These are phyloP conservation scores for Sporodiniella umbellata DNA, from an alignment of 371 early-diverging fungal genomes.

Conservation along the genomic window DNA sequence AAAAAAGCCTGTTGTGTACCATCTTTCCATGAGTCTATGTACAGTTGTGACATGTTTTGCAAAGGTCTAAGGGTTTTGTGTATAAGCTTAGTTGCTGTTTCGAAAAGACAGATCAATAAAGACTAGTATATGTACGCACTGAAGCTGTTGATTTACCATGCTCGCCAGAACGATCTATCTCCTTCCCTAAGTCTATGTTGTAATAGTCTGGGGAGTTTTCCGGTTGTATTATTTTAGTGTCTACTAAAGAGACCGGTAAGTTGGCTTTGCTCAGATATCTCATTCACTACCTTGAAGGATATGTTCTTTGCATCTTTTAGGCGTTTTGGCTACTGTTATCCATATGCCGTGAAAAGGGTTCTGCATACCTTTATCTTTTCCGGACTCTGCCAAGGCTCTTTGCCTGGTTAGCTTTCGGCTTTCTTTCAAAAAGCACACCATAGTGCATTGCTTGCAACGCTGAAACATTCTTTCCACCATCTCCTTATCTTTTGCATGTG, in stretches of 20 bases:
- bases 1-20: slow-evolving; percentile 39
- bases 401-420: slow-evolving; percentile 9
- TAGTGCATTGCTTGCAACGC: slow-evolving; percentile 15
- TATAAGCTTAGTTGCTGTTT: slow-evolving; percentile 14
- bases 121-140: too few relatives aligned
- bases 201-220: slow-evolving; percentile 17
- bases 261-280: neutral
- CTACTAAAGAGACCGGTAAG: neutral
- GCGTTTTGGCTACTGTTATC: slow-evolving; percentile 17
- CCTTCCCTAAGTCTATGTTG: slow-evolving; percentile 18
- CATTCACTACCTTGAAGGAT: slow-evolving; percentile 8
- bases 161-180: slow-evolving; percentile 13
- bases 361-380: neutral
- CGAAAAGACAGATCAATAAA: neutral
- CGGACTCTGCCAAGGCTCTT: neutral
- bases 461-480: slow-evolving; percentile 13
- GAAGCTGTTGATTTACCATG: too few relatives aligned
- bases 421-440: slow-evolving; percentile 21
- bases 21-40: slow-evolving; percentile 32
- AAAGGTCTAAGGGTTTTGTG: slow-evolving; percentile 20
- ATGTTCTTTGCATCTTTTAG: slow-evolving; percentile 18
- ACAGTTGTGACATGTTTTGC: slow-evolving; percentile 16
- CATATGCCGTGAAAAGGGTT: slow-evolving; percentile 23
- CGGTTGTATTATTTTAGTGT: slow-evolving; percentile 1
- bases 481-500: slow-evolving; percentile 5